Evolutionary conservation across 805 yeast species (phyloP), one percentile per base, ranked within the genome.

Genomic region (Ascoidea asiatica): DNA sequence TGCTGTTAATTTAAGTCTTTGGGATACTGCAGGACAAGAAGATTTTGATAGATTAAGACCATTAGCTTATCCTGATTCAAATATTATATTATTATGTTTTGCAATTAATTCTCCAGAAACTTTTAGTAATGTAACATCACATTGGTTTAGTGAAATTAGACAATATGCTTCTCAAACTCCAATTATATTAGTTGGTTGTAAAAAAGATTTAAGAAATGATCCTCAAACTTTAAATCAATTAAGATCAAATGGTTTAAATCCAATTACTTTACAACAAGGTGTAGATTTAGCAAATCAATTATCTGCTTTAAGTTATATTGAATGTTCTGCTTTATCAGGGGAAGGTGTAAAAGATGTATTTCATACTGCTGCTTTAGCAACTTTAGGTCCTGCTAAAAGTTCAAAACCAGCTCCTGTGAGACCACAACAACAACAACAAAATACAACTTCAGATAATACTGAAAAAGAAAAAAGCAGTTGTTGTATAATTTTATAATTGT

Each of bases 11-110:
- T 61, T 76, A 42, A 78, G 79, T 13, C 60, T 76, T 40, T 76
- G 81, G 81, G 82, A 76, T 65, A 76, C 82, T 23, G 81, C 82
- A 3, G 82, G 82, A 35, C 81, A 76, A 58, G 66, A 72, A 48
- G 82, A 76, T 56, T 76, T 76, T 53, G 81, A 75, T 54, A 62
- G 82, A 47, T 67, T 76, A 53, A 64, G 82, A 54, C 82, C 81
- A 15, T 63, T 76, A 47, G 75, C 50, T 17, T 76, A 76, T 53
- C 79, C 81, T 5, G 80, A 75, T 53, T 73, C 81, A 1, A 80
- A 76, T 51, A 72, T 76, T 33, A 75, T 76, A 52, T 57, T 76
- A 41, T 64, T 73, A 44, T 76, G 82, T 53, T 76, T 74, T 54
- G 72, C 80, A 1, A 75, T 76, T 5, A 70, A 74, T 29, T 70